A percentile compares a stretch with the other conserved stretches of the same genome.
Evolutionary conservation across 164 flowering plant species (phyloP).

Genomic region (Aristolochia californica): DNA sequence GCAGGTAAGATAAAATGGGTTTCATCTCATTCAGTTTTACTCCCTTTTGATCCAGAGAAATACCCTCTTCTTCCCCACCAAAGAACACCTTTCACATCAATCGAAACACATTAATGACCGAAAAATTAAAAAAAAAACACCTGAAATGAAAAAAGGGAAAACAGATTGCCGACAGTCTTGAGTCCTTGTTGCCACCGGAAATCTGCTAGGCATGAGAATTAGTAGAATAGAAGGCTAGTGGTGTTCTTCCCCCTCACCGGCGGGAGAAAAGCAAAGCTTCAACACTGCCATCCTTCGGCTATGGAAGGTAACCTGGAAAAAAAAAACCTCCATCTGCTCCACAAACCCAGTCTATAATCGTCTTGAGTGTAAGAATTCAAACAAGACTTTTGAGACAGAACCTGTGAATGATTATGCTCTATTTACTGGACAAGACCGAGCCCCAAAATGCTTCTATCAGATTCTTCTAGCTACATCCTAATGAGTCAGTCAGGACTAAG

Average conservation of each 20-base stretch:
- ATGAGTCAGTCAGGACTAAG: constrained; percentile 3
- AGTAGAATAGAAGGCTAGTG: constrained; percentile 6
- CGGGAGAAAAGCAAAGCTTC: background rate
- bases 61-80: constrained; percentile 5
- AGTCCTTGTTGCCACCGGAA: background rate
- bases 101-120: constrained; percentile 3
- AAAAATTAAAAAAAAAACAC: background rate
- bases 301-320: constrained; percentile 7
- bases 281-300: constrained; percentile 4
- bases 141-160: background rate
- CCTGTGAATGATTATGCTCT: constrained; percentile 5
- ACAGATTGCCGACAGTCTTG: too few species aligned
- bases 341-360: background rate
- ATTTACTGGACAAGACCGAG: background rate
- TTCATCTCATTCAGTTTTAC: background rate
- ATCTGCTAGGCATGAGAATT: background rate
- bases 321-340: constrained; percentile 3
- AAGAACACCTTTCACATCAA: constrained; percentile 7
- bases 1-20: background rate
- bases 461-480: constrained; percentile 5
- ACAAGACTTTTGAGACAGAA: background rate
- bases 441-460: constrained; percentile 9
- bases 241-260: background rate
- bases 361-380: constrained; percentile 2
- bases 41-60: background rate